phyloP scores from a whole-genome alignment of 108 stramenopile genomes.

The Aurantiochytrium sp. region DNA sequence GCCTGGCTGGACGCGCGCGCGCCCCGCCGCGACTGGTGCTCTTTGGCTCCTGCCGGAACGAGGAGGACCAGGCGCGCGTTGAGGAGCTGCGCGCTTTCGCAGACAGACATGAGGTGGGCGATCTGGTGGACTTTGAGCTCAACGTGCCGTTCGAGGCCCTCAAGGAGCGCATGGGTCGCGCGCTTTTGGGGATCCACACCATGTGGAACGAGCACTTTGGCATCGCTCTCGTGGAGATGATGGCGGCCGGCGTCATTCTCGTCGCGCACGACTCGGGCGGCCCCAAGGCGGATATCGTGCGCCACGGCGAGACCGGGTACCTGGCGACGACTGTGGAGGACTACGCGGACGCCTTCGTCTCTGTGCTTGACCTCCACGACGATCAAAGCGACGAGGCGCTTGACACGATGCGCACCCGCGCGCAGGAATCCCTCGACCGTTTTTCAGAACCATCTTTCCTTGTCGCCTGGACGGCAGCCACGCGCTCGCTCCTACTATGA shows the following conservation, averaged over 20 bases:
- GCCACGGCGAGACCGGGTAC: slow-evolving; percentile 38
- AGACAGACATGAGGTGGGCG: slow-evolving; percentile 55
- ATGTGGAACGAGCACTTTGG: slow-evolving; percentile 99
- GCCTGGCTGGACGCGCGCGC: not conserved
- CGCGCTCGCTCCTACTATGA: not conserved
- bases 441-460: not conserved
- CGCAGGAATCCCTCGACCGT: not conserved
- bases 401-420: not conserved
- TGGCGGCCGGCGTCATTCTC: slow-evolving; percentile 87
- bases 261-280: slow-evolving; percentile 95
- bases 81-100: slow-evolving; percentile 58
- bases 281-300: slow-evolving; percentile 68
- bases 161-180: slow-evolving; percentile 62
- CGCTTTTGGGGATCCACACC: slow-evolving; percentile 90
- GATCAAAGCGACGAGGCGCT: not conserved
- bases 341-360: slow-evolving; percentile 42
- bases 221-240: slow-evolving; percentile 98
- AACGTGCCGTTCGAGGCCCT: slow-evolving; percentile 77
- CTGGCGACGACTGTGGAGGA: slow-evolving; percentile 43
- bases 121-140: slow-evolving; percentile 72
- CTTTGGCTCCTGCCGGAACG: slow-evolving; percentile 83
- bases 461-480: not conserved
- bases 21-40: slow-evolving; percentile 63
- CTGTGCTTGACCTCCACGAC: slow-evolving; percentile 25
- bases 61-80: slow-evolving; percentile 70